These are phyloP conservation scores for Reutealis trisperma DNA, from an alignment of 345 rosid genomes.

Conservation along the genomic window DNA sequence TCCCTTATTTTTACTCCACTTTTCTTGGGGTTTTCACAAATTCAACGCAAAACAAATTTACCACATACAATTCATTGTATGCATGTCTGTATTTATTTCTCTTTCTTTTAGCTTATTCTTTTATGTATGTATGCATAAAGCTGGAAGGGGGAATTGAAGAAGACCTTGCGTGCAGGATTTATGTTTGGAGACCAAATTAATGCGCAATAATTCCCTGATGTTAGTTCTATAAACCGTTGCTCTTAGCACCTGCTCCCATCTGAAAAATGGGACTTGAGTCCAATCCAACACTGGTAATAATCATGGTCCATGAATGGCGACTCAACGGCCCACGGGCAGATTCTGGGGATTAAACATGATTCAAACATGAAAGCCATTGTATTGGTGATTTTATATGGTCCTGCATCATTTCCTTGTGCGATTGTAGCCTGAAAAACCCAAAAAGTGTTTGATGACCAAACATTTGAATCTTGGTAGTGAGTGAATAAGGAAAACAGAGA, in stretches of 20 bases:
- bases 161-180: not conserved
- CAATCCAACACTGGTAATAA: conserved; percentile 95
- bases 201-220: not conserved
- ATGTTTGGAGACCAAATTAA: not conserved
- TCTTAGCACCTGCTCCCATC: conserved; percentile 13
- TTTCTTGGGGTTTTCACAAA: too few species aligned
- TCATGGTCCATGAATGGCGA: conserved; percentile 67
- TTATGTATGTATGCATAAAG: not conserved
- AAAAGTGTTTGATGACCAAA: not conserved
- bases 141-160: not conserved
- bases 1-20: too few species aligned
- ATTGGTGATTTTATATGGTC: conserved; percentile 59
- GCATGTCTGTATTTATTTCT: too few species aligned
- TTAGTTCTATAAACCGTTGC: conserved; percentile 15
- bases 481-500: not conserved
- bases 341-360: conserved; percentile 82
- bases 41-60: too few species aligned
- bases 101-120: not conserved
- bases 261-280: conserved; percentile 82
- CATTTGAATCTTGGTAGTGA: not conserved
- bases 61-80: too few species aligned
- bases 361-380: conserved; percentile 99
- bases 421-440: conserved; percentile 57
- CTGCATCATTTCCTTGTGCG: conserved; percentile 58
- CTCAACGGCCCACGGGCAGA: conserved; percentile 83